Evolutionary conservation across 1,284 basidiomycete species (phyloP), one percentile per base, ranked within the genome.

Genomic region (Boletus sp.): DNA sequence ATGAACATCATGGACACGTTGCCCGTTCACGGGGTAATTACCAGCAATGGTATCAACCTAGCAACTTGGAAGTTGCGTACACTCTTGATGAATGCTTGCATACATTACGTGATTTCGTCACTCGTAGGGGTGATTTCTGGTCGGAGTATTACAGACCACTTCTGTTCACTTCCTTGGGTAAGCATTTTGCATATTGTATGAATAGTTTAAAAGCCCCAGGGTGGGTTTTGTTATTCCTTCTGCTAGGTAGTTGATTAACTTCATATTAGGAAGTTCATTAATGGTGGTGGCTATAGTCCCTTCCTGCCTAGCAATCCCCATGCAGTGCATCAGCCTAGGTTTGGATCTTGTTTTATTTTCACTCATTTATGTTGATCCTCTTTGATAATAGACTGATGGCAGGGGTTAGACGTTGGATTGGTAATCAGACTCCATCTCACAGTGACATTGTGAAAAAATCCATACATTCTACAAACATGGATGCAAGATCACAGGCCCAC

Each of bases 61-160:
- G 80, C 41, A 76, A 94, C 59, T 76, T 96, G 16, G 71, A 82
- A 41, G 76, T 76, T 0, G 75, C 77, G 2, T 87, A 86, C 58
- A 65, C 72, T 5, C 57, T 84, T 1, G 74, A 77, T 2, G 76
- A 81, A 38, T 84, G 82, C 53, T 69, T 78, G 44, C 59, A 71
- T 30, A 73, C 76, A 1, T 68, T 91, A 22, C 57, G 71, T 14
- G 72, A 80, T 19, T 85, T 85, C 57, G 78, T 84, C 16, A 73
- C 73, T 33, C 69, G 65, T 12, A 76, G 75, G 37, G 77, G 80
- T 8, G 86, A 93, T 50, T 91, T 89, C 58, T 95, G 91, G 86
- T 77, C 84, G 5, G 91, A 94, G 62, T 95, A 95, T 69, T 97
- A 97, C 65, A 78, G 91, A 29, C 93, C 94, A 5, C 70, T 88